Percentiles rank a stretch among this genome's conserved stretches.
Evolutionary conservation across 805 yeast species (phyloP).

Genomic region (Candida vartiovaarae): DNA sequence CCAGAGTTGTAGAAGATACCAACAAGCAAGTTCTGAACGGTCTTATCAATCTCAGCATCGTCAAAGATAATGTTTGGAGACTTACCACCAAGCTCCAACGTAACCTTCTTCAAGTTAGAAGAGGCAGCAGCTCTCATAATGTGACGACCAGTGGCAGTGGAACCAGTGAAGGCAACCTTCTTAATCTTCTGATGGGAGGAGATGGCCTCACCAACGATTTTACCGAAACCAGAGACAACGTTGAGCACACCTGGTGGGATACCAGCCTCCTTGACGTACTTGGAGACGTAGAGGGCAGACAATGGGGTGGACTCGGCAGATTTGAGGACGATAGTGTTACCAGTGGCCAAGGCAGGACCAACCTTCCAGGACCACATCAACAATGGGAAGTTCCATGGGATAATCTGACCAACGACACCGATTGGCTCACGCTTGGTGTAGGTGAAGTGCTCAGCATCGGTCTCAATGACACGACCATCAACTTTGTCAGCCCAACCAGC

Average conservation of each 20-base stretch:
- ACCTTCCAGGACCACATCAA: constrained; percentile 84
- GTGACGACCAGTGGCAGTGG: constrained; percentile 78
- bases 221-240: constrained; percentile 75
- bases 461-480: constrained; percentile 49
- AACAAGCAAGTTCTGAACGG: constrained; percentile 65
- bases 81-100: constrained; percentile 95
- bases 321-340: constrained; percentile 78
- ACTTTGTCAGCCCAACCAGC: constrained; percentile 79
- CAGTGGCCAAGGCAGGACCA: constrained; percentile 82
- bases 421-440: constrained; percentile 74
- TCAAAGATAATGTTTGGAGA: constrained; percentile 86
- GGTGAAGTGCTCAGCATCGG: constrained; percentile 56
- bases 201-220: constrained; percentile 65
- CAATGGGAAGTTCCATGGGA: constrained; percentile 92
- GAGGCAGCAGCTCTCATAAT: constrained; percentile 79
- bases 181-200: constrained; percentile 62
- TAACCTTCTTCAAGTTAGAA: constrained; percentile 79
- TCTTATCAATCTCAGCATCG: constrained; percentile 74
- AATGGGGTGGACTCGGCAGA: constrained; percentile 86
- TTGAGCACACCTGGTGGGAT: constrained; percentile 79
- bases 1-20: constrained; percentile 95
- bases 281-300: constrained; percentile 65
- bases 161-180: constrained; percentile 85
- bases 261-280: constrained; percentile 65
- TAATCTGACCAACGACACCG: constrained; percentile 85